Evolutionary conservation across 306 rosid species (phyloP).

Genomic region (Gastrolobium bilobum): DNA sequence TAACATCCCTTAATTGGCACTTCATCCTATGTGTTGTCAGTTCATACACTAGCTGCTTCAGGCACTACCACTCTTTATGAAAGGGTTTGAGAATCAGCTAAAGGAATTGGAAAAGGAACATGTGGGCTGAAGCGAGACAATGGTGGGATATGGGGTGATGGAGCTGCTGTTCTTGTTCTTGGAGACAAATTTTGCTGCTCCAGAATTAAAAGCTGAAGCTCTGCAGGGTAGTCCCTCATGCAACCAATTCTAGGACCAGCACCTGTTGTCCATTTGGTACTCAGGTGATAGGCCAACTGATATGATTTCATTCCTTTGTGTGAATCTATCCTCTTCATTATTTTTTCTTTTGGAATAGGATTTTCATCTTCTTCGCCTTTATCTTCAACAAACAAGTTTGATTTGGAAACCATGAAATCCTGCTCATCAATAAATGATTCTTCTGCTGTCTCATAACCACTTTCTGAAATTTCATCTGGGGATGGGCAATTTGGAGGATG

Average conservation of each 20-base stretch:
- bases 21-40: slow-evolving; percentile 26
- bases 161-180: slow-evolving; percentile 47
- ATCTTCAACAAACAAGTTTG: slow-evolving; percentile 71
- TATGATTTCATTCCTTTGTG: slow-evolving; percentile 81
- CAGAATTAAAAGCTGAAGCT: slow-evolving; percentile 72
- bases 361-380: slow-evolving; percentile 51
- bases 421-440: slow-evolving; percentile 75
- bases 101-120: slow-evolving; percentile 43
- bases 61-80: not conserved
- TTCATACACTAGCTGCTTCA: slow-evolving; percentile 4
- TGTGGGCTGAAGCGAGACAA: slow-evolving; percentile 55
- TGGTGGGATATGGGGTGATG: slow-evolving; percentile 40
- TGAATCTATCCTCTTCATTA: slow-evolving; percentile 70
- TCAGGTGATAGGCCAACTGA: slow-evolving; percentile 73
- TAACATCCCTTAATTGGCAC: not conserved
- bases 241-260: slow-evolving; percentile 90
- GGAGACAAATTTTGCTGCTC: slow-evolving; percentile 86
- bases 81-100: not conserved
- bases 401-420: slow-evolving; percentile 77
- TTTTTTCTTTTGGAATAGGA: slow-evolving; percentile 71
- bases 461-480: slow-evolving; percentile 50
- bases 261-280: slow-evolving; percentile 83
- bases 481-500: slow-evolving; percentile 40
- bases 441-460: slow-evolving; percentile 86
- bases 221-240: slow-evolving; percentile 89